A percentile compares a stretch with the other conserved stretches of the same genome.
Conservation (phyloP, 495 filamentous ascomycete genomes). For the Daldinia concentrica region DNA sequence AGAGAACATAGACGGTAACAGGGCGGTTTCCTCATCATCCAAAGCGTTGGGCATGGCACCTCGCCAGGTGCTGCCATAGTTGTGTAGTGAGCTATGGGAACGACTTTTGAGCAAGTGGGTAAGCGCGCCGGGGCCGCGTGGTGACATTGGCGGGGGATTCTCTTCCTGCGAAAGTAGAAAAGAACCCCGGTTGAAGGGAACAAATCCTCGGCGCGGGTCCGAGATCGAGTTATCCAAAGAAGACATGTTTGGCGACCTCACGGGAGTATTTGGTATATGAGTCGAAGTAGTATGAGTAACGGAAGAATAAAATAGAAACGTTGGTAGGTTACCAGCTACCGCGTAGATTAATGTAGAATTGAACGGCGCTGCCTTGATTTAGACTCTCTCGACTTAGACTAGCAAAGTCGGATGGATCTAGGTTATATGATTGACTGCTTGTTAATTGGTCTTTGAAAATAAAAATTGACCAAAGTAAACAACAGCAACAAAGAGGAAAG, state of each 20-base stretch:
- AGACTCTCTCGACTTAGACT: constrained; percentile 1
- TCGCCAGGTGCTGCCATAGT: constrained; percentile 45
- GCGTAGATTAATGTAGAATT: background rate
- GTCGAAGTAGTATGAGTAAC: background rate
- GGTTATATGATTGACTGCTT: background rate
- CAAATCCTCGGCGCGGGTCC: constrained; percentile 25
- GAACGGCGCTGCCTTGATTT: constrained; percentile 6
- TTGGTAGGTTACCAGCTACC: background rate
- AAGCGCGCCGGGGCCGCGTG: constrained; percentile 46
- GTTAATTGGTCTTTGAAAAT: background rate
- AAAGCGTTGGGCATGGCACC: constrained; percentile 19
- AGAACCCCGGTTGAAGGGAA: constrained; percentile 42
- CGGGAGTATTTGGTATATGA: background rate
- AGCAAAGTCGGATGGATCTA: background rate
- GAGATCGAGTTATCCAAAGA: constrained; percentile 38
- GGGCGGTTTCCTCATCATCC: constrained; percentile 43
- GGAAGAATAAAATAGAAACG: background rate
- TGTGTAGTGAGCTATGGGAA: constrained; percentile 41
- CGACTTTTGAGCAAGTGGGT: constrained; percentile 42
- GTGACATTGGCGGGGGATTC: constrained; percentile 39
- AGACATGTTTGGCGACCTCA: constrained; percentile 31
- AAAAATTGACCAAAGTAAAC: background rate
- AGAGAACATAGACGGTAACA: constrained; percentile 24
- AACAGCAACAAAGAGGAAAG: background rate
- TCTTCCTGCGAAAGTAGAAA: constrained; percentile 53